A percentile compares a stretch with the other conserved stretches of the same genome.
These are phyloP conservation scores for Lindgomyces ingoldianus DNA, from an alignment of 495 filamentous ascomycete species.

Conservation along the genomic window DNA sequence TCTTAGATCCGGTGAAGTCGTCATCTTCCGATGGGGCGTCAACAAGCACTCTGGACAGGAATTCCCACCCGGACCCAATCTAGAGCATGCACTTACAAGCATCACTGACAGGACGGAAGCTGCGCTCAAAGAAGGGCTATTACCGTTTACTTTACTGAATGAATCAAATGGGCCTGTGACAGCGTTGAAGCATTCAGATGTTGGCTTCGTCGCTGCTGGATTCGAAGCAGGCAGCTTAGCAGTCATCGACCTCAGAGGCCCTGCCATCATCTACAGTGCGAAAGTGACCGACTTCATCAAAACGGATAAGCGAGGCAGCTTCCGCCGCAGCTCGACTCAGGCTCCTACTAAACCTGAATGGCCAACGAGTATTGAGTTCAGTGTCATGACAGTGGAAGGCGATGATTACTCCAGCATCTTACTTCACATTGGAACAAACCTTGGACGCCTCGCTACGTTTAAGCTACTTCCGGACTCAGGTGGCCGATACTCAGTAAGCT, in stretches of 20 bases:
- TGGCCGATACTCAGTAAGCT: constrained; percentile 70
- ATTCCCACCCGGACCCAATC: constrained; percentile 52
- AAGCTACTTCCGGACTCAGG: constrained; percentile 75
- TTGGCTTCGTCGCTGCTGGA: constrained; percentile 87
- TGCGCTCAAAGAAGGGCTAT: constrained; percentile 73
- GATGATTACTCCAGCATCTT: constrained; percentile 93
- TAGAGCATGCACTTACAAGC: constrained; percentile 64
- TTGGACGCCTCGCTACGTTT: constrained; percentile 81
- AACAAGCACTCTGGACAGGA: constrained; percentile 65
- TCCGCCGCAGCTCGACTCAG: constrained; percentile 56
- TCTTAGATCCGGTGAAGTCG: constrained; percentile 74
- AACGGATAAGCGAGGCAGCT: constrained; percentile 67
- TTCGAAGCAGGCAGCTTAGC: constrained; percentile 76
- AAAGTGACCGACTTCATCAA: constrained; percentile 68
- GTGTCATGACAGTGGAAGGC: constrained; percentile 86
- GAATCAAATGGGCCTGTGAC: constrained; percentile 78
- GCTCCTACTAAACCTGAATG: constrained; percentile 62
- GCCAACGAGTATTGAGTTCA: constrained; percentile 81
- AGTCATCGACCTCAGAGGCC: constrained; percentile 85
- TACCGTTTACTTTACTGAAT: constrained; percentile 78
- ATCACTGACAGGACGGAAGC: constrained; percentile 77
- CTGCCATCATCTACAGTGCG: constrained; percentile 77
- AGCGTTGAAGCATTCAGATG: constrained; percentile 77
- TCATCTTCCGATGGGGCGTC: constrained; percentile 82
- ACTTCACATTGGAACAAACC: constrained; percentile 85